Evolutionary conservation across 305 asterid genomes (phyloP), one percentile per base, ranked within the genome.

Genomic region (Rubia balearica): DNA sequence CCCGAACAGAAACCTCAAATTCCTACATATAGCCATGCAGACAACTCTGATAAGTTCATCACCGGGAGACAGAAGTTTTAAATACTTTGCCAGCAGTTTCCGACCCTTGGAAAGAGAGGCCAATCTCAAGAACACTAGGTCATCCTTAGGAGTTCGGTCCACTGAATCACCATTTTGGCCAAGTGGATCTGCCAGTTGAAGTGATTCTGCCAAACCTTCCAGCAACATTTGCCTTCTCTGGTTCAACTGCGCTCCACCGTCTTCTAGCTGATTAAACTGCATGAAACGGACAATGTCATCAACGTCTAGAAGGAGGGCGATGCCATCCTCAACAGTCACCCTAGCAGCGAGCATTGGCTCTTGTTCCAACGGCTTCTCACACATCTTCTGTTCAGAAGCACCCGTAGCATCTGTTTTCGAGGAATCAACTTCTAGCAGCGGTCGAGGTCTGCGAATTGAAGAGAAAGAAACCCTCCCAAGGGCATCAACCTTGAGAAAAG

Each of bases 261-360:
- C 99, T 73, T 86, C 96, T 74, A 85, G 84, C 66, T 85, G 97
- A 76, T 81, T 76, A 72, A 84, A 90, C 75, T 84, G 89, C 70
- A 91, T 77, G 74, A 83, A 84, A 63, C 99, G 89, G 81, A 90
- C 97, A 75, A 95, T 86, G 74, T 95, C 99, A 77, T 95, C 98
- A 72, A 95, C 94, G 69, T 95, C 96, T 27, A 90, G 87, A 64
- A 95, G 92, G 53, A 95, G 92, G 76, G 77, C 81, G 16, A 89
- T 80, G 45, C 96, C 89, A 77, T 91, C 97, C 81, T 92, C 98
- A 69, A 95, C 84, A 57, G 87, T 83, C 63, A 91, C 82, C 81
- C 99, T 84, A 67, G 98, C 98, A 45, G 98, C 98, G 82, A 95
- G 86, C 96, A 91, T 87, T 2, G 99, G 98, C 68, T 95, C 99